Evolutionary conservation across 805 yeast genomes (phyloP), one percentile per base, ranked within the genome.

Genomic region (Debaryomyces tyrocola): DNA sequence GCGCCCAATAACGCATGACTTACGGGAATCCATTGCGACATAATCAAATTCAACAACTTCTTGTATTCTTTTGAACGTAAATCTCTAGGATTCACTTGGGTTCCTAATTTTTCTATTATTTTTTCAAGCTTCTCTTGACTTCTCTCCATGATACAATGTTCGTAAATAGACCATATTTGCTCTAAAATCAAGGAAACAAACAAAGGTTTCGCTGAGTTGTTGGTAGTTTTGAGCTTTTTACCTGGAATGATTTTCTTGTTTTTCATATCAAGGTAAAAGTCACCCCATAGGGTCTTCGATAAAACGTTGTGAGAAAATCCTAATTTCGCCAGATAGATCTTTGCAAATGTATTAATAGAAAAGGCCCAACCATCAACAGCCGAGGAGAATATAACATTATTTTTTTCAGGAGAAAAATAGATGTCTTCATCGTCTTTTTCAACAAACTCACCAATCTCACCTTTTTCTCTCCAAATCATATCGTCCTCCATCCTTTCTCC

Each of bases 301-400:
- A 94, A 74, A 44, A 82, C 88, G 15, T 82, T 81, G 51, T 90
- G 83, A 52, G 88, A 87, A 54, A 92, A 85, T 0, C 96, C 97
- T 15, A 92, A 70, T 57, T 90, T 90, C 41, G 81, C 80, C 67
- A 86, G 94, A 62, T 90, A 89, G 29, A 94, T 82, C 47, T 86
- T 84, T 6, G 97, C 87, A 66, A 94, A 87, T 54, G 94, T 96
- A 43, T 88, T 82, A 41, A 94, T 75, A 37, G 89, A 87, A 65
- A 94, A 94, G 1, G 98, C 99, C 98, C 99, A 94, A 10, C 98
- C 98, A 67, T 94, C 99, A 15, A 87, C 75, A 1, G 99, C 99
- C 24, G 82, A 77, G 0, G 96, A 92, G 71, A 92, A 92, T 0
- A 92, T 81, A 4, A 92, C 97, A 59, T 92, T 92, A 60, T 90